Evolutionary conservation across 495 filamentous ascomycete species (phyloP).

Genomic region (Aspergillus sparsus): DNA sequence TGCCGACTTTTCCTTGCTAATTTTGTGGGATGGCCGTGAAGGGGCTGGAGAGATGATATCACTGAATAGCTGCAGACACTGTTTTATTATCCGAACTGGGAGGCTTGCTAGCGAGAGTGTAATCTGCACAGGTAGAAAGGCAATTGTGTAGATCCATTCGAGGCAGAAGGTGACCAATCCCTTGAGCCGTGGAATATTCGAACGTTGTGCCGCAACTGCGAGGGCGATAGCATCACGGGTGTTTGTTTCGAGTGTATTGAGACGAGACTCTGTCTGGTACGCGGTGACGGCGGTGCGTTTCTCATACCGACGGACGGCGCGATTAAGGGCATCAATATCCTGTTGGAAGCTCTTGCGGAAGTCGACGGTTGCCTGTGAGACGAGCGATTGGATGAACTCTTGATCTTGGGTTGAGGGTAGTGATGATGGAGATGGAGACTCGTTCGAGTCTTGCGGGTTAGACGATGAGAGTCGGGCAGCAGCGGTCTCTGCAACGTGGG

Average conservation of each 20-base stretch:
- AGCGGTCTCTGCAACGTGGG: conserved; percentile 49
- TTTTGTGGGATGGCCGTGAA: conserved; percentile 9
- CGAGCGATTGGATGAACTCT: conserved; percentile 32
- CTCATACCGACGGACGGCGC: conserved; percentile 91
- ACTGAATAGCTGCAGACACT: conserved; percentile 22
- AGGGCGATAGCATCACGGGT: conserved; percentile 77
- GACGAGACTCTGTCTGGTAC: conserved; percentile 71
- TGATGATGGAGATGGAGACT: neutral
- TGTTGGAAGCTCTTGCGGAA: conserved; percentile 68
- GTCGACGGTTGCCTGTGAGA: conserved; percentile 56
- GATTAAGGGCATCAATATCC: conserved; percentile 84
- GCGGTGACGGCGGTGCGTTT: conserved; percentile 74
- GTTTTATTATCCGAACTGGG: conserved; percentile 26
- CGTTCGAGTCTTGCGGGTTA: neutral
- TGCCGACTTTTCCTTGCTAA: conserved; percentile 26
- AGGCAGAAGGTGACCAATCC: conserved; percentile 29
- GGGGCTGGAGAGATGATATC: conserved; percentile 18
- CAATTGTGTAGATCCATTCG: conserved; percentile 32
- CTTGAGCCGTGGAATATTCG: conserved; percentile 17
- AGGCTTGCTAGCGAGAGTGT: conserved; percentile 28
- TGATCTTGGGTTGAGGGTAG: conserved; percentile 22
- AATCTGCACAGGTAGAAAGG: conserved; percentile 34
- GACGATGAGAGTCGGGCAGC: conserved; percentile 29
- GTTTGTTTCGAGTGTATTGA: conserved; percentile 67
- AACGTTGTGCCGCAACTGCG: conserved; percentile 69